A percentile compares a stretch with the other conserved stretches of the same genome.
Evolutionary conservation across 202 grass and related monocot genomes (phyloP).

Genomic region (Hordeum pubiflorum): DNA sequence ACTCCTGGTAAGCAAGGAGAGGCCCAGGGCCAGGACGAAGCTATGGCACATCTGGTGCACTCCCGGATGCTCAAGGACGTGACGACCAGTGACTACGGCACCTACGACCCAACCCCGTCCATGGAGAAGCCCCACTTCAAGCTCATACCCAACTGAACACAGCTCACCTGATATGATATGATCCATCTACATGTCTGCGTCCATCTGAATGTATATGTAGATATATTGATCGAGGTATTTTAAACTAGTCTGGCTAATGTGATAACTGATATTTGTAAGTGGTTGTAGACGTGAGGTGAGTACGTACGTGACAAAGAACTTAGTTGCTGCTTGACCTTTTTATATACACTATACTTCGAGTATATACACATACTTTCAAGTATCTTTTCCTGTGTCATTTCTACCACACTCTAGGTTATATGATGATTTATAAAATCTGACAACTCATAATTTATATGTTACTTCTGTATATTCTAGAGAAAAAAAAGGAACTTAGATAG

Average conservation of each 20-base stretch:
- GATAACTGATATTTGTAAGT: not conserved
- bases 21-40: constrained; percentile 36
- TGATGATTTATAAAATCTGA: not conserved
- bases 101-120: constrained; percentile 59
- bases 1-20: constrained; percentile 24
- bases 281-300: not conserved
- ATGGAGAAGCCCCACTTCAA: constrained; percentile 77
- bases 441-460: not conserved
- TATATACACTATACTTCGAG: not conserved
- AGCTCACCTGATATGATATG: not conserved
- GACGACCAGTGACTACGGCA: constrained; percentile 56
- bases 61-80: constrained; percentile 47
- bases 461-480: not conserved
- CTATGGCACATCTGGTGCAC: constrained; percentile 20
- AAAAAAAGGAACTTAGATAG: no score
- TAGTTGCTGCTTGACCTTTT: not conserved
- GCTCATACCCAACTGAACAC: constrained; percentile 63
- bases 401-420: not conserved
- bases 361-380: not conserved
- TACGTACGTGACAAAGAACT: not conserved
- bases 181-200: not conserved
- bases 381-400: not conserved
- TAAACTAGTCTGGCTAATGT: not conserved
- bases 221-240: not conserved
- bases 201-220: not conserved